Conservation (phyloP, 345 rosid species). For the Populus simonii region DNA sequence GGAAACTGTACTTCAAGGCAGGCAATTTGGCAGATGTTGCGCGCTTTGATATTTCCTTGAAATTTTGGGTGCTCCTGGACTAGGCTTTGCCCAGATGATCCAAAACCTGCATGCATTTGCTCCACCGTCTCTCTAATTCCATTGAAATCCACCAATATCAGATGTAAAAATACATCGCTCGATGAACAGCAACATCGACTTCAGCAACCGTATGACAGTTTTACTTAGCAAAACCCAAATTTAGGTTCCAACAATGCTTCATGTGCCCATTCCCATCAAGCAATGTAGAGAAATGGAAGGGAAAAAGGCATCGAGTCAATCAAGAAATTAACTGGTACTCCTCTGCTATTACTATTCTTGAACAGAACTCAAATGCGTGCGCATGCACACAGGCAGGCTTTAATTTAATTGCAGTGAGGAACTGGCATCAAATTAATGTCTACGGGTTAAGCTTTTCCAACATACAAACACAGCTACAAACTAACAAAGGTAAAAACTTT, state of each 20-base stretch:
- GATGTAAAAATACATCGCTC: neutral
- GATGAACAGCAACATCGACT: neutral
- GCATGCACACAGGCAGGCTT: neutral
- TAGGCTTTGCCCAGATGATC: neutral
- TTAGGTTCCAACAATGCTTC: neutral
- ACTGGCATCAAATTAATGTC: neutral
- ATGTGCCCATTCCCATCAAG: neutral
- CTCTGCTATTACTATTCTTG: neutral
- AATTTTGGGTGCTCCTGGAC: neutral
- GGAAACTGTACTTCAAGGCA: neutral
- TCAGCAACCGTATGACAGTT: neutral
- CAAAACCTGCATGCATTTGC: neutral
- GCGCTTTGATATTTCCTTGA: neutral
- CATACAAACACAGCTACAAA: neutral
- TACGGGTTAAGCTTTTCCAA: neutral
- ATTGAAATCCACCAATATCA: neutral
- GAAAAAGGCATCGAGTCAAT: neutral
- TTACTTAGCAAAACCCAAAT: neutral
- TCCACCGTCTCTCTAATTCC: neutral
- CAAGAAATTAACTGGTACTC: neutral
- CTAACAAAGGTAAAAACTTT: neutral
- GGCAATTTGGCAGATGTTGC: neutral
- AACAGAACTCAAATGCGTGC: neutral
- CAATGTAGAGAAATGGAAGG: neutral
- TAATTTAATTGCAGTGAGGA: neutral